Base-by-base conservation (phyloP, 768 basidiomycete genomes). In the Lactarius sanguifluus region DNA sequence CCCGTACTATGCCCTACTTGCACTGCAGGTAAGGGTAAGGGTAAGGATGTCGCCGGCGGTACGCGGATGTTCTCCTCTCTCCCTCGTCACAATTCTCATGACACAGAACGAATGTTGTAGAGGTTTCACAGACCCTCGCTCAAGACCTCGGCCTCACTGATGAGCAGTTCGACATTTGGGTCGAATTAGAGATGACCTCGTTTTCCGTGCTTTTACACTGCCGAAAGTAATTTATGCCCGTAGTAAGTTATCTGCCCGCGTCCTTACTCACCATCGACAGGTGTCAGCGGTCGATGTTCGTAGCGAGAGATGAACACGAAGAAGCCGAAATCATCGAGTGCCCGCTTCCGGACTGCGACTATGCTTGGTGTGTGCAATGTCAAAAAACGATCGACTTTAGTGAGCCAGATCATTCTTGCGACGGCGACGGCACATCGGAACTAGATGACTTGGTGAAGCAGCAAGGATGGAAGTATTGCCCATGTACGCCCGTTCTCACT, bases 1-100 rank as follows among this genome's bases (percentile, higher is more conserved):
- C 88, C 88, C 5, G 82, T 90, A 36, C 71, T 82, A 12, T 90
- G 88, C 73, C 89, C 88, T 1, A 70, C 81, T 38, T 90, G 89
- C 65, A 73, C 77, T 18, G 73, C 77, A 20, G 71, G 75, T 36
- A 71, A 68, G 12, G 65, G 72, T 16, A 64, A 47, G 43, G 64
- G 58, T 15, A 62, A 62, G 52, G 61, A 25, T 10, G 70, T 72
- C 16, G 76, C 76, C 25, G 74, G 75, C 55, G 76, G 80, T 79
- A 72, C 67, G 78, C 66, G 56, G 10, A 50, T 25, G n/a, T 50
- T 50, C 23, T 50, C 5, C 57, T 7, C 40, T 18, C 25, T 32
- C 23, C 13, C 12, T 13, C 25, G 6, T 18, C 36, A 59, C 69
- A 69, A 23, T 13, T 16, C 40, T 23, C 30, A 43, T 34, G 10